phyloP scores from a whole-genome alignment of 2,329 filamentous ascomycete species.

The Alternaria arbusti region DNA sequence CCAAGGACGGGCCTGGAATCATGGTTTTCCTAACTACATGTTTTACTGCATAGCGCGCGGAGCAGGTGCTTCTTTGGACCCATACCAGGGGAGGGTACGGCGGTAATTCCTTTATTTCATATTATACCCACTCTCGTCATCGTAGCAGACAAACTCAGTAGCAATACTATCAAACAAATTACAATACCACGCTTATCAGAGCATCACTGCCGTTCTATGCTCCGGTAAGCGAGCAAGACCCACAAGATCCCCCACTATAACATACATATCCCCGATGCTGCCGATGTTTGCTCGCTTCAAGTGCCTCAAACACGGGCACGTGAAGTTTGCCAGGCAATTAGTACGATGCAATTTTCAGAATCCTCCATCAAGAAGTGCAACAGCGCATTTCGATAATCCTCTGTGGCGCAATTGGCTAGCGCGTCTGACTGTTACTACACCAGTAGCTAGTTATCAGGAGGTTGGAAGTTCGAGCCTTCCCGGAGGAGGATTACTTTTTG shows the following conservation, averaged over 20 bases:
- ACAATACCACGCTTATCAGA: neutral
- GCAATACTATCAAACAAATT: neutral
- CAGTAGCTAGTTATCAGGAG: slow-evolving; percentile 32
- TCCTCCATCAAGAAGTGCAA: slow-evolving; percentile 17
- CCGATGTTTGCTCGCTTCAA: neutral
- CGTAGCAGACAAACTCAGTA: neutral
- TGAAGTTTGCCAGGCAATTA: neutral
- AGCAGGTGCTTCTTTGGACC: neutral
- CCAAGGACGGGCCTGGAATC: neutral
- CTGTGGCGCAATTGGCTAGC: slow-evolving; percentile 62
- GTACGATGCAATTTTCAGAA: neutral
- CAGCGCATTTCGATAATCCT: slow-evolving; percentile 35
- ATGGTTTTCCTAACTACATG: neutral
- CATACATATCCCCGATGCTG: neutral
- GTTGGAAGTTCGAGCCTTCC: slow-evolving; percentile 44
- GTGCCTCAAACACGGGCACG: too few species aligned
- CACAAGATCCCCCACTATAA: slow-evolving; percentile 2
- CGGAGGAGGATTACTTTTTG: slow-evolving; percentile 30
- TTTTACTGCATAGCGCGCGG: slow-evolving; percentile 15
- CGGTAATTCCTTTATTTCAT: neutral
- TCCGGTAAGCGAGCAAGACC: slow-evolving; percentile 14
- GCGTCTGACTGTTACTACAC: slow-evolving; percentile 66
- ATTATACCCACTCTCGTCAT: neutral
- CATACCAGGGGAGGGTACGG: neutral
- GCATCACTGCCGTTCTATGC: neutral